Evolutionary conservation across 495 filamentous ascomycete genomes (phyloP).

Genomic region (Haplographium delicatum): DNA sequence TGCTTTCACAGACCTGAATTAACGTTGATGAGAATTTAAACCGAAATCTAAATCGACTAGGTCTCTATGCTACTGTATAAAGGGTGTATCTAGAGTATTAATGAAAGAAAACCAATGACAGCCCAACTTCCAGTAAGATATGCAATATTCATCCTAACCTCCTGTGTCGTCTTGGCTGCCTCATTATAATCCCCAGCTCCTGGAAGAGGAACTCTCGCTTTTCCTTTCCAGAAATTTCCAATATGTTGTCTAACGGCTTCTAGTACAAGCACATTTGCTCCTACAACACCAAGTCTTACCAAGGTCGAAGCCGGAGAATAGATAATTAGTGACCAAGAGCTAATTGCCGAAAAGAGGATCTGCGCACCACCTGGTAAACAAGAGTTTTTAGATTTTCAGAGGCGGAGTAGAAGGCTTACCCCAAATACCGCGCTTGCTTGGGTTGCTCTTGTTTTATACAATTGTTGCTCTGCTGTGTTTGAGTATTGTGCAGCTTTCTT

Average conservation of each 20-base stretch:
- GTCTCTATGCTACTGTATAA: too few relatives aligned
- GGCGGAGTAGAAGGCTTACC: conserved; percentile 4
- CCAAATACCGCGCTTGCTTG: conserved; percentile 8
- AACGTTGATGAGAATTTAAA: too few relatives aligned
- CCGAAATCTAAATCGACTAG: too few relatives aligned
- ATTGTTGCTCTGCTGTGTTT: conserved; percentile 8
- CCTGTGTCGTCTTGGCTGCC: conserved; percentile 16
- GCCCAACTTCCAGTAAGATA: conserved; percentile 14
- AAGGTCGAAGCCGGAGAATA: too few relatives aligned
- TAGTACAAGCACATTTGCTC: conserved; percentile 8
- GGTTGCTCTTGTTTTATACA: conserved; percentile 14
- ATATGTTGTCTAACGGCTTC: conserved; percentile 12
- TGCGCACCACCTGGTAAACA: too few relatives aligned
- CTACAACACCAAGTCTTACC: too few relatives aligned
- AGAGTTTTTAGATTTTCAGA: too few relatives aligned
- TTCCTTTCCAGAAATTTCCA: conserved; percentile 12
- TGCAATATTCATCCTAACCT: conserved; percentile 13
- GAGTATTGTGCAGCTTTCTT: conserved; percentile 21
- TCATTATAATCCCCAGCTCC: conserved; percentile 18
- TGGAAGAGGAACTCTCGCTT: conserved; percentile 13
- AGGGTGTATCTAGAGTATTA: conserved; percentile 7
- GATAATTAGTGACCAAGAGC: too few relatives aligned
- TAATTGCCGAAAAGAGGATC: conserved; percentile 6
- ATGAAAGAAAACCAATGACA: conserved; percentile 1
- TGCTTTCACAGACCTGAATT: too few relatives aligned